Evolutionary conservation across 2,329 filamentous ascomycete species (phyloP).

Genomic region (Colletotrichum sp.): DNA sequence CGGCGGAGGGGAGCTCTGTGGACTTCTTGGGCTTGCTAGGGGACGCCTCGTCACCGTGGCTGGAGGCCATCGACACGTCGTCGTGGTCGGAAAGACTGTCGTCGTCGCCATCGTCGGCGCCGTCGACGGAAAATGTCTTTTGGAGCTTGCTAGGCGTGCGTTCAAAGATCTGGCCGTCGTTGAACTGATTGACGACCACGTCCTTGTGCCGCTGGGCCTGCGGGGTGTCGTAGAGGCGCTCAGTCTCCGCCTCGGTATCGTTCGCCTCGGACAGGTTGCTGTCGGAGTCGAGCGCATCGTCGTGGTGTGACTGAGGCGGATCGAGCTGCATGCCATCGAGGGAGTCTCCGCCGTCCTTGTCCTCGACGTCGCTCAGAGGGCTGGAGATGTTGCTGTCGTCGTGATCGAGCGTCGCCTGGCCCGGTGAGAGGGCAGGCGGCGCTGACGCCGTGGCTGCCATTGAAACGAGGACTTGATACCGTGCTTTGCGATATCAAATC

Average conservation of each 20-base stretch:
- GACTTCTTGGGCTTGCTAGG: constrained; percentile 35
- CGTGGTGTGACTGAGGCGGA: constrained; percentile 22
- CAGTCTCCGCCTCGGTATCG: constrained; percentile 89
- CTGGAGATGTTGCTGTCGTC: constrained; percentile 81
- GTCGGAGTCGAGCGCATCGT: constrained; percentile 47
- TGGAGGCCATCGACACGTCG: constrained; percentile 41
- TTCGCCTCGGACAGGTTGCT: constrained; percentile 65
- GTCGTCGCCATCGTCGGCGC: constrained; percentile 39
- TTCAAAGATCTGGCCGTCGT: constrained; percentile 60
- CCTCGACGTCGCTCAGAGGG: constrained; percentile 90
- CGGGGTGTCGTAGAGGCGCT: constrained; percentile 90
- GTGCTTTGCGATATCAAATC: neutral
- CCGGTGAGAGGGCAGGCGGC: constrained; percentile 53
- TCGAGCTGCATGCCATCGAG: constrained; percentile 62
- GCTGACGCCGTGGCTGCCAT: constrained; percentile 62
- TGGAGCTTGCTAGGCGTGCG: constrained; percentile 80
- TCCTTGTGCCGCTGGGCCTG: constrained; percentile 68
- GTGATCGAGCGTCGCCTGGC: constrained; percentile 50
- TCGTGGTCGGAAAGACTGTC: constrained; percentile 46
- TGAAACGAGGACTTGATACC: constrained; percentile 1
- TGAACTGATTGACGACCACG: constrained; percentile 62
- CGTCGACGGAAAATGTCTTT: constrained; percentile 44
- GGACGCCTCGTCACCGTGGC: constrained; percentile 39
- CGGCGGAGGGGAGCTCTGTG: constrained; percentile 27
- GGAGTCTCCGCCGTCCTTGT: constrained; percentile 73